These are phyloP conservation scores for Cladosporium sp. DNA, from an alignment of 2,329 filamentous ascomycete genomes.

Conservation along the genomic window DNA sequence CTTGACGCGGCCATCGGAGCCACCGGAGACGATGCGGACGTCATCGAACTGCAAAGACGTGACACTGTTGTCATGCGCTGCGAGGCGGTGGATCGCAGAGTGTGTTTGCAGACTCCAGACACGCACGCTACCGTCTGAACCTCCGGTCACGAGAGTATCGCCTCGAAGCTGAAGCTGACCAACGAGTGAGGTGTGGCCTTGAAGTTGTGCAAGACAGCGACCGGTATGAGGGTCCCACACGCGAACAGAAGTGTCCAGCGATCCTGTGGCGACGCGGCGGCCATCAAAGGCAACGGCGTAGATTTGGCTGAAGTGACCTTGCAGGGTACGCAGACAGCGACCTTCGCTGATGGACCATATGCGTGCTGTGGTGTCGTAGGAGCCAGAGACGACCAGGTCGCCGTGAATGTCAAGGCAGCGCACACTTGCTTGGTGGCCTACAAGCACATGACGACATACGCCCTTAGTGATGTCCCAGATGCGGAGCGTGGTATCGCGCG, in stretches of 20 bases:
- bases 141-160: constrained; percentile 91
- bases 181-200: constrained; percentile 94
- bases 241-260: constrained; percentile 90
- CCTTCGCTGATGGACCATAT: constrained; percentile 98
- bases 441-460: constrained; percentile 82
- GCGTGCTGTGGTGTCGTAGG: constrained; percentile 93
- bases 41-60: constrained; percentile 97
- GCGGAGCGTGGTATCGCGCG: constrained; percentile 86
- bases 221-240: constrained; percentile 69
- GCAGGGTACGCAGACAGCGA: constrained; percentile 81
- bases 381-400: constrained; percentile 94
- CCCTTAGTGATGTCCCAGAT: constrained; percentile 93
- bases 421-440: constrained; percentile 93
- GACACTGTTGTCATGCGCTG: constrained; percentile 96
- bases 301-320: constrained; percentile 96
- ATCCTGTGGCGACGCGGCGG: constrained; percentile 86
- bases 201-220: constrained; percentile 83
- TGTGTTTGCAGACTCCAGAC: constrained; percentile 93
- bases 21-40: constrained; percentile 88
- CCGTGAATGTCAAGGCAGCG: constrained; percentile 93
- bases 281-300: constrained; percentile 98
- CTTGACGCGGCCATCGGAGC: constrained; percentile 95
- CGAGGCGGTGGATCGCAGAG: constrained; percentile 86
- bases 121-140: constrained; percentile 90
- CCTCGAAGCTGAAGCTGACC: constrained; percentile 94